Conservation (phyloP, 768 basidiomycete genomes). For the Xerocomellus amylosporus region DNA sequence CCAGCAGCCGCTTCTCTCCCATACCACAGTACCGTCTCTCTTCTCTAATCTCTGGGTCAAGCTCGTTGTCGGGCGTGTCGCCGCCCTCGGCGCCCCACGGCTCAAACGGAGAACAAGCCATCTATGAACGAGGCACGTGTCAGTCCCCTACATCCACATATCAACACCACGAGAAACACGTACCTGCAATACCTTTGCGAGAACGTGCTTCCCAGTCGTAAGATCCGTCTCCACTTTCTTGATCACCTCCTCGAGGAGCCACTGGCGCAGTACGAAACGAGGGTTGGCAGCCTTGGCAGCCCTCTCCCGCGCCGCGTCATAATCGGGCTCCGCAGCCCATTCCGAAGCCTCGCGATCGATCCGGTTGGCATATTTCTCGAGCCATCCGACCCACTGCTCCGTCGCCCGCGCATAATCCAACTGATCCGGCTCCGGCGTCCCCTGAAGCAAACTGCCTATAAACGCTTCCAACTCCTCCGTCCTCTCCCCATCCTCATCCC, state of each 20-base stretch:
- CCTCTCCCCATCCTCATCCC: conserved; percentile 12
- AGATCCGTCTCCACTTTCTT: conserved; percentile 64
- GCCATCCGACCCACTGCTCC: conserved; percentile 59
- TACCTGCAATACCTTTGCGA: conserved; percentile 83
- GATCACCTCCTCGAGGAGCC: conserved; percentile 95
- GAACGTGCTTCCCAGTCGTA: conserved; percentile 57
- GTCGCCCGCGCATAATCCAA: conserved; percentile 46
- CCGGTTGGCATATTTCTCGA: conserved; percentile 57
- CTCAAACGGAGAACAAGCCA: conserved; percentile 85
- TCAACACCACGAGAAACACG: conserved; percentile 16
- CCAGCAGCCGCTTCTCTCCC: conserved; percentile 72
- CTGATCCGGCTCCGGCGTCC: conserved; percentile 45
- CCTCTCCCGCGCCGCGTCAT: conserved; percentile 45
- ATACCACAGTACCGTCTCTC: conserved; percentile 76
- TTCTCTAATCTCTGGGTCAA: conserved; percentile 60
- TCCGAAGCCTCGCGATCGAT: conserved; percentile 50
- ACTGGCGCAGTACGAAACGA: conserved; percentile 89
- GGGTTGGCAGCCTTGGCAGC: conserved; percentile 72
- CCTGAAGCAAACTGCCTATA: conserved; percentile 43
- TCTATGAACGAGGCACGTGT: conserved; percentile 42
- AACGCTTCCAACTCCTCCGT: conserved; percentile 36
- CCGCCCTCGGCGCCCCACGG: conserved; percentile 79
- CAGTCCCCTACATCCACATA: not conserved
- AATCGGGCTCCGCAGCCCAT: conserved; percentile 40
- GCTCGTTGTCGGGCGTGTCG: conserved; percentile 39